phyloP scores from a whole-genome alignment of 345 rosid species.

The Hibiscus tridactylites region DNA sequence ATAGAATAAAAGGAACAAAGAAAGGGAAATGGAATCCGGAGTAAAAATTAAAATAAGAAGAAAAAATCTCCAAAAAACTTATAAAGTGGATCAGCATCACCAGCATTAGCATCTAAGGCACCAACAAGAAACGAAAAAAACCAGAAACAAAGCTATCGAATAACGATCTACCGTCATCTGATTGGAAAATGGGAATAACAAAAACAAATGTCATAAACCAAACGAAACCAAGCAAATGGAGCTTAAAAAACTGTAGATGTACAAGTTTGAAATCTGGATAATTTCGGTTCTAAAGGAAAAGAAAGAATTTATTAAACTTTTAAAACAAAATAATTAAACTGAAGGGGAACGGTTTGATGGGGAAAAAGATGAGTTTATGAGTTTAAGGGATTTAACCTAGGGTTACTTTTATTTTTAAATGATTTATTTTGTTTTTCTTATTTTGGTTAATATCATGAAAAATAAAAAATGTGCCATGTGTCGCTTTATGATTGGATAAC shows the following conservation, averaged over 20 bases:
- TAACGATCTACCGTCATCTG: slow-evolving; percentile 1
- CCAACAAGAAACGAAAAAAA: not conserved
- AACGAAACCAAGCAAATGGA: not conserved
- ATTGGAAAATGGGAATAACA: not conserved
- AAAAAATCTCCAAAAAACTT: slow-evolving; percentile 24
- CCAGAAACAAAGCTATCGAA: not conserved
- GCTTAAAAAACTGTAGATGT: not conserved
- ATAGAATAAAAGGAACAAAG: not conserved
- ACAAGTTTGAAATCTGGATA: not conserved
- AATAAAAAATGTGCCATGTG: no score
- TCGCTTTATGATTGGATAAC: no score
- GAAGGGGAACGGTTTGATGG: no score
- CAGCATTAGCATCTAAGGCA: slow-evolving; percentile 43
- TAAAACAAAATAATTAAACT: no score
- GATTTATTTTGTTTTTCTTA: no score
- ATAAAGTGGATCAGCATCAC: slow-evolving; percentile 67
- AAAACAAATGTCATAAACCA: not conserved
- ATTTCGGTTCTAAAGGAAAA: not conserved
- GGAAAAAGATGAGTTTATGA: no score
- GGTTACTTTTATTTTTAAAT: no score
- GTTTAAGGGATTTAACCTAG: no score
- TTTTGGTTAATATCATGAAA: no score
- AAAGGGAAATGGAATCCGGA: not conserved
- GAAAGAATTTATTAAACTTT: not conserved
- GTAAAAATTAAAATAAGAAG: not conserved